Conservation (phyloP, 352 stramenopile species). For the Globisporangium uncinulatum region DNA sequence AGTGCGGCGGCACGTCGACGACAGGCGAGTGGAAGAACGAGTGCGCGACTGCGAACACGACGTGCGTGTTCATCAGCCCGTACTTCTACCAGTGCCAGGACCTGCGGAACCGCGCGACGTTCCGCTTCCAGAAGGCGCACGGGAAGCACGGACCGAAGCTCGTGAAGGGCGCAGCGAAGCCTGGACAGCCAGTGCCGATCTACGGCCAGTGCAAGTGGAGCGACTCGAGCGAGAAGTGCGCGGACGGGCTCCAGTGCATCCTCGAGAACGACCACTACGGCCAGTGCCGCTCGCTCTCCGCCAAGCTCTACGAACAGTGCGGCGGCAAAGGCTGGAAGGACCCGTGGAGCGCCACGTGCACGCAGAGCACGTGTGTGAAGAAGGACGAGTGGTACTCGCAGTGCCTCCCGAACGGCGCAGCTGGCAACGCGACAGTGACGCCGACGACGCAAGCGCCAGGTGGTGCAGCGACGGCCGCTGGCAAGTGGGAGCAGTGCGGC, state of each 20-base stretch:
- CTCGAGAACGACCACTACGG: constrained; percentile 25
- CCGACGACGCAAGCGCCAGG: background rate
- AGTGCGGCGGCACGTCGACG: constrained; percentile 6
- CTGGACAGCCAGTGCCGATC: background rate
- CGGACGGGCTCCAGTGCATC: constrained; percentile 17
- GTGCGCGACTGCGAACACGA: constrained; percentile 1
- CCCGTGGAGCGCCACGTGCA: constrained; percentile 18
- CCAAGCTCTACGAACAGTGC: constrained; percentile 22
- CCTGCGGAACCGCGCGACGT: constrained; percentile 2
- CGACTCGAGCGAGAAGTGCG: constrained; percentile 13
- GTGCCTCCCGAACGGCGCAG: constrained; percentile 7
- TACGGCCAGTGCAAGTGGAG: constrained; percentile 15
- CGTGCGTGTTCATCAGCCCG: constrained; percentile 3
- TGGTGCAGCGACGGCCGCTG: background rate
- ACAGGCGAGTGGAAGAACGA: constrained; percentile 4
- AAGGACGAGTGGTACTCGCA: constrained; percentile 24
- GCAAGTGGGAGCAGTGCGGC: constrained; percentile 24
- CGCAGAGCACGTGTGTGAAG: constrained; percentile 13
- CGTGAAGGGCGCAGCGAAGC: background rate
- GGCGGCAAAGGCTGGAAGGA: constrained; percentile 15
- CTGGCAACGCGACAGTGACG: background rate
- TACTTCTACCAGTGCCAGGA: constrained; percentile 5
- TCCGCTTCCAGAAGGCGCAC: constrained; percentile 6
- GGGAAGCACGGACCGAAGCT: constrained; percentile 2
- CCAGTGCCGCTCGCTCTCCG: constrained; percentile 16